phyloP scores from a whole-genome alignment of 805 yeast species.

The Ogataea populi-albae region DNA sequence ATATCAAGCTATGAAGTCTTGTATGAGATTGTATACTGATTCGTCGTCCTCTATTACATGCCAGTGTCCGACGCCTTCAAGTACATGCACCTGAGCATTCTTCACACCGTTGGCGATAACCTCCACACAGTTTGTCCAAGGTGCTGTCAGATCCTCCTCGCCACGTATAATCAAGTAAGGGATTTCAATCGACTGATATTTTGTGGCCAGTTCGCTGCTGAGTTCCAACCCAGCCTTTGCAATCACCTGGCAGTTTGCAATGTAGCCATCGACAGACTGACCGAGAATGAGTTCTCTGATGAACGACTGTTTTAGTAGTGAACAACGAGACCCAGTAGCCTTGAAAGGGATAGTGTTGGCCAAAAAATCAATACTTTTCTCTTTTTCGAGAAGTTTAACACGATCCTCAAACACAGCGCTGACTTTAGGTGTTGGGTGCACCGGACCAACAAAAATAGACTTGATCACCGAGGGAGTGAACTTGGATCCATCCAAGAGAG shows the following conservation, averaged over 20 bases:
- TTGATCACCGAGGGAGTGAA: conserved; percentile 7
- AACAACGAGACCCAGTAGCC: conserved; percentile 13
- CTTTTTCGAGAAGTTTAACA: conserved; percentile 1
- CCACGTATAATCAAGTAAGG: conserved; percentile 13
- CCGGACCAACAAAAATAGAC: conserved; percentile 12
- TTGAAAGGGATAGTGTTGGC: conserved; percentile 13
- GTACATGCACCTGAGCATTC: not conserved
- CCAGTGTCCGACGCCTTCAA: conserved; percentile 18
- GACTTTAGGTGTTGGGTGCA: conserved; percentile 12
- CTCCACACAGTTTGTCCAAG: conserved; percentile 12
- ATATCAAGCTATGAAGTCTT: conserved; percentile 8
- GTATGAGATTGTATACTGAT: conserved; percentile 4
- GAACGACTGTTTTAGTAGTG: conserved; percentile 9
- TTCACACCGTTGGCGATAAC: conserved; percentile 7
- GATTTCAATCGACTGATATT: conserved; percentile 7
- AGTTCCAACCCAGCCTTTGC: conserved; percentile 6
- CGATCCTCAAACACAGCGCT: conserved; percentile 10
- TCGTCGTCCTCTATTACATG: conserved; percentile 16
- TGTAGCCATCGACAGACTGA: conserved; percentile 12
- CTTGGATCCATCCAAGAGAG: conserved; percentile 4
- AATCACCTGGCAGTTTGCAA: conserved; percentile 13
- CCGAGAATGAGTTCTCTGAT: conserved; percentile 10
- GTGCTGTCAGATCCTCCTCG: conserved; percentile 10
- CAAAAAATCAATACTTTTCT: conserved; percentile 3
- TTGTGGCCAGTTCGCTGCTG: conserved; percentile 4